Conservation (phyloP, 768 basidiomycete species). For the Amanita muscaria region DNA sequence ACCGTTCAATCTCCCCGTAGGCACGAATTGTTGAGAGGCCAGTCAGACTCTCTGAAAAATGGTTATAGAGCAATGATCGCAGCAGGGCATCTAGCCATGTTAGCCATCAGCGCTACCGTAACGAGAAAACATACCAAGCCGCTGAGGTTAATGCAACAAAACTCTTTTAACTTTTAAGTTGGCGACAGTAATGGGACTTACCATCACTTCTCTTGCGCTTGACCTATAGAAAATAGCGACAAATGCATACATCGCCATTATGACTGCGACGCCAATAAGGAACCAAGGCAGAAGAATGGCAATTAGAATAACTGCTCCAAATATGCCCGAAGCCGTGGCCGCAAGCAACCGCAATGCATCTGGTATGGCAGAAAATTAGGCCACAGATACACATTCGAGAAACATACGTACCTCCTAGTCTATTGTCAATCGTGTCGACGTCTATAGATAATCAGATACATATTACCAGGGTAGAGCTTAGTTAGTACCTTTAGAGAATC, state of each 20-base stretch:
- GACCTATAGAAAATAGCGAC: constrained; percentile 77
- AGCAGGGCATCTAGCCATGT: constrained; percentile 60
- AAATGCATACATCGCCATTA: constrained; percentile 55
- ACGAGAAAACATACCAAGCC: constrained; percentile 36
- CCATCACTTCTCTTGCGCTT: constrained; percentile 83
- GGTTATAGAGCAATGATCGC: constrained; percentile 79
- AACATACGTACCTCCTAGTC: constrained; percentile 73
- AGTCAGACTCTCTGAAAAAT: constrained; percentile 86
- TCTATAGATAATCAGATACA: constrained; percentile 27
- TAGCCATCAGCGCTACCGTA: background rate
- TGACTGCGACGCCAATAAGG: constrained; percentile 59
- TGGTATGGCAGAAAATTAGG: too few species aligned
- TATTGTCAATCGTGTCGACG: constrained; percentile 72
- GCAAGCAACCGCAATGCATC: constrained; percentile 72
- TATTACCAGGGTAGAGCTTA: background rate
- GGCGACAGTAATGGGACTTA: constrained; percentile 15
- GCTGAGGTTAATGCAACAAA: constrained; percentile 31
- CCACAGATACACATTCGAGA: too few species aligned
- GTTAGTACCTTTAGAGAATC: constrained; percentile 66
- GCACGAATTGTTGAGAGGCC: constrained; percentile 85
- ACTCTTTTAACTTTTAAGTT: background rate
- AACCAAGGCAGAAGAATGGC: constrained; percentile 79
- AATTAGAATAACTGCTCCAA: constrained; percentile 74
- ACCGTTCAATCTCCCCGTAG: constrained; percentile 71
- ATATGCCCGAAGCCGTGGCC: constrained; percentile 50